These are phyloP conservation scores for Scenedesmus sp. DNA, from an alignment of 163 green algal genomes.

Conservation along the genomic window DNA sequence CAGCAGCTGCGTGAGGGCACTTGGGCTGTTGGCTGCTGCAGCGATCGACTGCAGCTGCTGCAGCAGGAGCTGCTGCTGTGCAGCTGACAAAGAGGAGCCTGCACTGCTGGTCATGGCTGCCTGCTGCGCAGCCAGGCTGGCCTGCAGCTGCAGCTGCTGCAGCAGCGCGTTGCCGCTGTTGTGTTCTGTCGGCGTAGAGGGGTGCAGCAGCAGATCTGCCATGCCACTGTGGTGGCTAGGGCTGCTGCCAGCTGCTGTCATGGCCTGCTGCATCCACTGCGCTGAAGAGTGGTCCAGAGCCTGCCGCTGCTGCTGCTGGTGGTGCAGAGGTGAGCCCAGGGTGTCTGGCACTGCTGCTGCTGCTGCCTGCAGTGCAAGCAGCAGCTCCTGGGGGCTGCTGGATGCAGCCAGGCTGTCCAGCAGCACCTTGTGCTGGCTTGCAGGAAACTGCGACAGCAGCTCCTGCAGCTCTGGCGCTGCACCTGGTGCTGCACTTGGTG, in stretches of 20 bases:
- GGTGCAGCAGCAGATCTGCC: conserved; percentile 1
- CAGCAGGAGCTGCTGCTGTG: neutral
- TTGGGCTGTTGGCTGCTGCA: neutral
- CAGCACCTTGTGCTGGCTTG: conserved; percentile 1
- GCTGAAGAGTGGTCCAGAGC: neutral
- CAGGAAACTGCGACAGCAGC: conserved; percentile 6
- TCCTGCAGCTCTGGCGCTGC: conserved; percentile 1
- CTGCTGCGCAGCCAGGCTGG: neutral
- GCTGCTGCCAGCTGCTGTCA: neutral
- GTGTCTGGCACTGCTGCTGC: neutral
- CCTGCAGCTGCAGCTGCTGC: conserved; percentile 9
- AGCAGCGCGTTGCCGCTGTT: neutral
- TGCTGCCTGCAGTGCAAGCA: neutral
- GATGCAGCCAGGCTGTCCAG: neutral
- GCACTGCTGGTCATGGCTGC: neutral
- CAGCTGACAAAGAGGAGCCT: neutral
- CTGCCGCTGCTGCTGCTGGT: neutral
- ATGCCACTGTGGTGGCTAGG: neutral
- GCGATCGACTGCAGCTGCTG: neutral
- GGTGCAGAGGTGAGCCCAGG: neutral
- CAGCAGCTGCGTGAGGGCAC: neutral
- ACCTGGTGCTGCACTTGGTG: neutral
- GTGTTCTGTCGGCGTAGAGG: neutral
- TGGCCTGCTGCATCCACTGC: neutral
- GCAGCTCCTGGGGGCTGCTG: neutral